phyloP scores from a whole-genome alignment of 768 basidiomycete species.

The Chalciporus sphaerocephalus region DNA sequence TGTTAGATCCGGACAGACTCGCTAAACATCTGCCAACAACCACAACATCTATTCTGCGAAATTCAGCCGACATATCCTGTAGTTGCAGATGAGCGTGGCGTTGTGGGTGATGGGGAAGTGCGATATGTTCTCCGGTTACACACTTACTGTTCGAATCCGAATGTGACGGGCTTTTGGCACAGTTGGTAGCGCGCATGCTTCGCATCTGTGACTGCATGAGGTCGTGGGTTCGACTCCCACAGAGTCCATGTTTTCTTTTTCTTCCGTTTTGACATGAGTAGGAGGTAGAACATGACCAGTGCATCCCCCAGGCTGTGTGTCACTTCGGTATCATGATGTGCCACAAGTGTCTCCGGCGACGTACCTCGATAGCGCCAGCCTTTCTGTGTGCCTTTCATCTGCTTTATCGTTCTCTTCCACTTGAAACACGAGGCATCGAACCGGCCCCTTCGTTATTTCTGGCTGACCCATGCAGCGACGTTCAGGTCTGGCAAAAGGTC shows the following conservation, averaged over 20 bases:
- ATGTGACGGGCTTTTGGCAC: constrained; percentile 44
- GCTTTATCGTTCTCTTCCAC: constrained; percentile 1
- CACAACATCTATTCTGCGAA: neutral
- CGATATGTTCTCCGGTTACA: no score
- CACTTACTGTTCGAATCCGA: no score
- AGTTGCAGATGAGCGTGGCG: no score
- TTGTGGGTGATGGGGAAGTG: no score
- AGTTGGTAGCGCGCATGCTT: constrained; percentile 34
- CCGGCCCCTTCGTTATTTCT: neutral
- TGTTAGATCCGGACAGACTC: constrained; percentile 14
- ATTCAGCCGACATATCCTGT: no score
- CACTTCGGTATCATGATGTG: no score
- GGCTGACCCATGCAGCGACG: constrained; percentile 61
- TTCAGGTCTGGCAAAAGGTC: constrained; percentile 40
- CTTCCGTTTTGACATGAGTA: no score
- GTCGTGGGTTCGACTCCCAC: constrained; percentile 34
- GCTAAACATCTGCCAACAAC: constrained; percentile 16
- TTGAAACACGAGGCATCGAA: neutral
- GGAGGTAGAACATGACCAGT: no score
- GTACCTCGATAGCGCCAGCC: neutral
- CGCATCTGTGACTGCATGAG: constrained; percentile 28
- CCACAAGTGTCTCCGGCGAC: no score
- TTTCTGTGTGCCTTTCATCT: no score
- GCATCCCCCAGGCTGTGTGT: no score
- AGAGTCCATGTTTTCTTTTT: constrained; percentile 17